phyloP scores from a whole-genome alignment of 306 rosid genomes.

The Quercus glauca region DNA sequence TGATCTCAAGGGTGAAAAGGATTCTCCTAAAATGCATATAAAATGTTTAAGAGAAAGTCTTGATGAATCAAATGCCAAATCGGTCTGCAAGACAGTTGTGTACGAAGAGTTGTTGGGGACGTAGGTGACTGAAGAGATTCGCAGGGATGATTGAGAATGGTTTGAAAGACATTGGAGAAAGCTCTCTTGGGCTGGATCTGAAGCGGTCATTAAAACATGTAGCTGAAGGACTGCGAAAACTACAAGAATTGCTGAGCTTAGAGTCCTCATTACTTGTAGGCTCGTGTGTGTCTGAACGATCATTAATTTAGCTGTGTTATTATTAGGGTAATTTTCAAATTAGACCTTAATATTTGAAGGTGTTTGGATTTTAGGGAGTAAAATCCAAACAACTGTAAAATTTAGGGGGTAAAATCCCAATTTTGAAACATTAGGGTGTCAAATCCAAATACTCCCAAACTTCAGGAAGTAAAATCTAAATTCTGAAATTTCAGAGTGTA shows the following conservation, averaged over 20 bases:
- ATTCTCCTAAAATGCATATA: no score
- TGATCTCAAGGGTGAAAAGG: no score
- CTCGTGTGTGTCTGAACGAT: background rate
- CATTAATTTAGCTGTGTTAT: background rate
- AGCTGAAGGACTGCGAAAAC: slow-evolving; percentile 24
- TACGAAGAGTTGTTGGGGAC: slow-evolving; percentile 52
- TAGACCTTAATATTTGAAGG: no score
- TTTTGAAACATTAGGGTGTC: no score
- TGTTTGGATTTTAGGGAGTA: no score
- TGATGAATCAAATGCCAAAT: background rate
- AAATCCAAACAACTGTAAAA: no score
- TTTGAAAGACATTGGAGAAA: slow-evolving; percentile 49
- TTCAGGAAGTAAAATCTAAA: no score
- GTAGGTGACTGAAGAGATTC: slow-evolving; percentile 48
- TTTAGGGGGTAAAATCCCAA: no score
- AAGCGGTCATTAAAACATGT: slow-evolving; percentile 29
- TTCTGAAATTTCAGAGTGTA: no score
- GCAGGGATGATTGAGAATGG: slow-evolving; percentile 36
- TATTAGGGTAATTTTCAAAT: no score
- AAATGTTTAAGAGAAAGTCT: no score
- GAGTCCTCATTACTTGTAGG: slow-evolving; percentile 1
- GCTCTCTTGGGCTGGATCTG: slow-evolving; percentile 33
- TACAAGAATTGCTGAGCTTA: background rate
- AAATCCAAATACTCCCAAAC: no score
- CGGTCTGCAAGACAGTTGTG: slow-evolving; percentile 38